Percentiles rank a stretch among this genome's conserved stretches.
These are phyloP conservation scores for Alternaria sp. DNA, from an alignment of 2,329 filamentous ascomycete genomes.

Conservation along the genomic window DNA sequence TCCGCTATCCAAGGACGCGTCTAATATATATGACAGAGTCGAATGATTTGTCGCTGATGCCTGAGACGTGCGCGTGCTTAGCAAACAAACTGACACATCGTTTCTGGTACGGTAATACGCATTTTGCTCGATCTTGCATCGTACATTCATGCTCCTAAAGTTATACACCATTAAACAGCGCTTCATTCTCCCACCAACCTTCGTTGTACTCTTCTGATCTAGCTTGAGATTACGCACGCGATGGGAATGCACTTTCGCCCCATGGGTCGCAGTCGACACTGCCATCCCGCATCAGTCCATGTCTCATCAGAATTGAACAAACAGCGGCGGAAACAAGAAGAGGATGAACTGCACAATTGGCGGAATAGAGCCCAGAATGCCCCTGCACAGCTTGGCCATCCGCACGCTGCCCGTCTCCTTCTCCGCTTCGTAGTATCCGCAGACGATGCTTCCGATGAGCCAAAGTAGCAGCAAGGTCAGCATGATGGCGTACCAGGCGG, in stretches of 20 bases:
- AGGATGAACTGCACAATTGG: conserved; percentile 15
- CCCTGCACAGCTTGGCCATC: conserved; percentile 11
- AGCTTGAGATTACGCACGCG: background rate
- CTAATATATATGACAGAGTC: background rate
- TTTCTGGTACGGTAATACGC: background rate
- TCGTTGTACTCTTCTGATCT: background rate
- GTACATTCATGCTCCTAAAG: background rate
- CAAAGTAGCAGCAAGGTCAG: conserved; percentile 9
- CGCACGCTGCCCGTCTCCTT: background rate
- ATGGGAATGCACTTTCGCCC: conserved; percentile 4
- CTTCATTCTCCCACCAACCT: background rate
- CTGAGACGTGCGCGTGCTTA: background rate
- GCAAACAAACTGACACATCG: background rate
- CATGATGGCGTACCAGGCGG: conserved; percentile 13
- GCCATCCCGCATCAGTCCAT: conserved; percentile 3
- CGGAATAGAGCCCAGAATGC: conserved; percentile 14
- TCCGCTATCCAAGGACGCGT: background rate
- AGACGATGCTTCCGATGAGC: conserved; percentile 15
- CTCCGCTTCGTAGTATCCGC: conserved; percentile 9
- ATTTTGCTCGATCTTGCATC: background rate
- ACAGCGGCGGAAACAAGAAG: conserved; percentile 21
- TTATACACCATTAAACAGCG: background rate
- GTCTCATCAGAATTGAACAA: conserved; percentile 15
- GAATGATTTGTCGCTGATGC: background rate
- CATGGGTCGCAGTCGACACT: conserved; percentile 5